Base-by-base conservation (phyloP, 2,329 filamentous ascomycete genomes). In the Hypoxylon sp. region DNA sequence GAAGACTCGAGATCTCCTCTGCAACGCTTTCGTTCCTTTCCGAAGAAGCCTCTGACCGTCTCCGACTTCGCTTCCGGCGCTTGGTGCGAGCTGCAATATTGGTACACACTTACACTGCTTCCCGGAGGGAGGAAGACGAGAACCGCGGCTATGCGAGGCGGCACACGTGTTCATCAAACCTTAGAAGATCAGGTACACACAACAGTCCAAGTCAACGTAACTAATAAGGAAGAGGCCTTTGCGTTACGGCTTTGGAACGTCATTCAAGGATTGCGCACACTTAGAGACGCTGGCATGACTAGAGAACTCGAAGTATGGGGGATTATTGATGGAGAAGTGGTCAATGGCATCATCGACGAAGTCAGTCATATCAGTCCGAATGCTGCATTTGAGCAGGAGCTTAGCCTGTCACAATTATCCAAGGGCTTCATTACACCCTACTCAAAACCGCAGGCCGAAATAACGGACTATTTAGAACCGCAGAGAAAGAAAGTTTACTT, bases 51-150 rank as follows among this genome's bases (percentile, higher is more conserved):
- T 0, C 84, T 98, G 6, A 93, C 92, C 0, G 96, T 98, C 0
- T 94, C 92, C 2, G 96, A 99, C 77, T 81, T 98, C 23, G 88
- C 94, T 0, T 91, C 93, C 0, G 94, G 94, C 1, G 90, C 94
- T 6, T 99, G 96, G 96, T 99, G 96, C 77, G 95, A 99, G 78
- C 78, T 98, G 63, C 94, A 98, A 77, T 96, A 97, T 74, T 94
- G 89, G 83, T 97, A 96, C 79, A 92, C 89, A 0, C 84, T 99
- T 58, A 92, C 90, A 2, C 89, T 88, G 58, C 88, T 87, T 3
- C 86, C 85, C 0, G 82, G 90, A 74, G 96, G 95, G 0, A 87
- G 87, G 61, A 94, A 91, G 76, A 90, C 87, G 57, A 84, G 84
- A 32, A 98, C 94, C 0, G 79, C 86, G 1, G 93, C 93, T 0